These are phyloP conservation scores for Xylaria sp. DNA, from an alignment of 2,329 filamentous ascomycete species.

Conservation along the genomic window DNA sequence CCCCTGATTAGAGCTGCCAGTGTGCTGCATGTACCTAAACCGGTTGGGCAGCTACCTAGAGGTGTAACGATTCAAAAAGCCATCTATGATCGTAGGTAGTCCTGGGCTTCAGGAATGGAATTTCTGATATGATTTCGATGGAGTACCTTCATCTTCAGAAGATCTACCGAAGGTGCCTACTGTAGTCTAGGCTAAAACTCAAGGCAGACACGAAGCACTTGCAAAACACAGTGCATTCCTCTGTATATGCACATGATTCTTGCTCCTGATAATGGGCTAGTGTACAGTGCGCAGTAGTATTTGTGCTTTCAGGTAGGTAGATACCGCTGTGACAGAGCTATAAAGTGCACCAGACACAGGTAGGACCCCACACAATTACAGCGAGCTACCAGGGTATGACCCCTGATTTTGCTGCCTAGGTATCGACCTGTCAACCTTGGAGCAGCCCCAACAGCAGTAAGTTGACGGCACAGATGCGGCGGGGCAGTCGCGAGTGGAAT, in stretches of 20 bases:
- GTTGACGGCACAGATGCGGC: constrained; percentile 37
- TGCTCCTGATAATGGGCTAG: not conserved
- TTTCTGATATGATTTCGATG: not conserved
- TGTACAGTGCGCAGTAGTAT: not conserved
- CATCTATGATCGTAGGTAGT: not conserved
- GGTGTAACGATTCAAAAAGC: too few species aligned
- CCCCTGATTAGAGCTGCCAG: constrained; percentile 6
- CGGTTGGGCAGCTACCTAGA: not conserved
- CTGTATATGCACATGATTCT: not conserved
- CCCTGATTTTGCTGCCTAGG: constrained; percentile 1
- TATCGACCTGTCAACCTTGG: not conserved
- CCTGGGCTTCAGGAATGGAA: not conserved
- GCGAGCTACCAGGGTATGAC: not conserved
- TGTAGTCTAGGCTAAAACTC: not conserved
- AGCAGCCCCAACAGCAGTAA: not conserved
- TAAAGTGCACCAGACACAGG: not conserved
- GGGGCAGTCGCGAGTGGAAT: constrained; percentile 46
- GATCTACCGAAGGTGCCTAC: not conserved
- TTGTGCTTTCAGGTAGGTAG: not conserved
- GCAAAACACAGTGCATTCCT: not conserved
- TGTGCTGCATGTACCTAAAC: not conserved
- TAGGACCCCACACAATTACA: not conserved
- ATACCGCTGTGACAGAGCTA: not conserved
- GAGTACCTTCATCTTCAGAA: not conserved
- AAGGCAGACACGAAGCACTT: not conserved